Percentiles rank a stretch among this genome's conserved stretches.
Conservation (phyloP, 1,284 basidiomycete genomes). For the Schizophyllum commune region DNA sequence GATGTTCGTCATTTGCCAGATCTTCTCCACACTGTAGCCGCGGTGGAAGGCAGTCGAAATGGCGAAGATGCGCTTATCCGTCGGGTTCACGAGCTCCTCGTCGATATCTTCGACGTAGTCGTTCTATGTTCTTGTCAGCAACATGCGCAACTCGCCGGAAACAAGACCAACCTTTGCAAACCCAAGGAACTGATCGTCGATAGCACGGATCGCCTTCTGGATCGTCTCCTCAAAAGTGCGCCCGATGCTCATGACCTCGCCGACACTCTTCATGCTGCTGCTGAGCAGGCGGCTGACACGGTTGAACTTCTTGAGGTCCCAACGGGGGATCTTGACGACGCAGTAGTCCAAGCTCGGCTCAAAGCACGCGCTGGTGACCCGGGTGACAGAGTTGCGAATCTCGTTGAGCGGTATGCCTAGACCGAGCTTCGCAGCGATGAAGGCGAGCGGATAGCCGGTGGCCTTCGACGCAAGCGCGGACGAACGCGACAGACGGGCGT, state of each 20-base stretch:
- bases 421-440: slow-evolving; percentile 97
- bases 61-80: slow-evolving; percentile 89
- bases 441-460: slow-evolving; percentile 96
- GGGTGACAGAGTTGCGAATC: slow-evolving; percentile 96
- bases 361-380: slow-evolving; percentile 95
- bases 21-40: slow-evolving; percentile 92
- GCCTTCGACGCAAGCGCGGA: slow-evolving; percentile 98
- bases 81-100: slow-evolving; percentile 82
- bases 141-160: background rate
- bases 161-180: slow-evolving; percentile 68
- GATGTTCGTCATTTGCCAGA: slow-evolving; percentile 96
- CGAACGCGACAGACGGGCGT: slow-evolving; percentile 97
- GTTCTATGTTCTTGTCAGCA: slow-evolving; percentile 43
- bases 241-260: slow-evolving; percentile 99
- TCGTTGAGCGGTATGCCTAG: slow-evolving; percentile 96
- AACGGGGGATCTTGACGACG: slow-evolving; percentile 97
- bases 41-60: slow-evolving; percentile 84
- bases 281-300: slow-evolving; percentile 84
- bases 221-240: slow-evolving; percentile 97
- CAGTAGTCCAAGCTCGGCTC: slow-evolving; percentile 97
- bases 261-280: slow-evolving; percentile 98
- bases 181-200: slow-evolving; percentile 91
- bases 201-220: slow-evolving; percentile 95
- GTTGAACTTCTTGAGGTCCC: slow-evolving; percentile 98
- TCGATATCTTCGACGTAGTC: slow-evolving; percentile 78